These are phyloP conservation scores for Wickerhamiella dianesei DNA, from an alignment of 805 yeast species.

Conservation along the genomic window DNA sequence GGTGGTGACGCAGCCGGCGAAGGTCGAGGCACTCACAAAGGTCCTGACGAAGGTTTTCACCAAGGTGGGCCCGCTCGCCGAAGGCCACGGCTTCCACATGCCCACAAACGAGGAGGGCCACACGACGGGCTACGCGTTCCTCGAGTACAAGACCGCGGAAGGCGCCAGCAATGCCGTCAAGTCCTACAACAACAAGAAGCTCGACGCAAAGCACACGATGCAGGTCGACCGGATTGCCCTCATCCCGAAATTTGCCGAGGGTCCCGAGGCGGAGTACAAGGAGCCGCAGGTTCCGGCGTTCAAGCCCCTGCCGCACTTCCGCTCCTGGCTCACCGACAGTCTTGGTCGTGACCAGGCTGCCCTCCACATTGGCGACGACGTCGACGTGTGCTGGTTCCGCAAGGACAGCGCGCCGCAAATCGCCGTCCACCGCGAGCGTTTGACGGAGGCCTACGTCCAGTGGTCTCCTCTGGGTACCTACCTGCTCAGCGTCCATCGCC, in stretches of 20 bases:
- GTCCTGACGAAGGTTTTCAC: constrained; percentile 72
- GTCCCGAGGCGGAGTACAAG: constrained; percentile 45
- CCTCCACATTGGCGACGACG: constrained; percentile 63
- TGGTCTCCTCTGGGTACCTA: constrained; percentile 92
- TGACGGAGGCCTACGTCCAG: constrained; percentile 78
- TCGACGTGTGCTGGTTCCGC: constrained; percentile 79
- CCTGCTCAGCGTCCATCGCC: constrained; percentile 76
- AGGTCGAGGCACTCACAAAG: constrained; percentile 68
- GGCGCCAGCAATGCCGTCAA: constrained; percentile 69
- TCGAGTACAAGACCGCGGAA: constrained; percentile 57
- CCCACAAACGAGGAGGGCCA: constrained; percentile 58
- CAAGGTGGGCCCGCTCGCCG: constrained; percentile 56
- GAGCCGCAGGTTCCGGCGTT: constrained; percentile 67
- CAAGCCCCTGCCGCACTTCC: constrained; percentile 65
- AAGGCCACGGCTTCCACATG: constrained; percentile 54
- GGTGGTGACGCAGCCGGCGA: constrained; percentile 68
- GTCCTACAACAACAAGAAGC: constrained; percentile 71
- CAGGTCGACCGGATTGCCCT: constrained; percentile 59
- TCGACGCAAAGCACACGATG: constrained; percentile 86
- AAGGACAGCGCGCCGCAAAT: constrained; percentile 58
- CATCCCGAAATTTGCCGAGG: constrained; percentile 14
- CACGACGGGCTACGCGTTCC: constrained; percentile 70
- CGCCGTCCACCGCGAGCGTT: constrained; percentile 61
- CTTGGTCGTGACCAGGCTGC: constrained; percentile 83
- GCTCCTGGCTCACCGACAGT: constrained; percentile 82